Percentiles rank a stretch among this genome's conserved stretches.
These are phyloP conservation scores for Tetrahymena elliotti DNA, from an alignment of 73 alveolate genomes.

Conservation along the genomic window DNA sequence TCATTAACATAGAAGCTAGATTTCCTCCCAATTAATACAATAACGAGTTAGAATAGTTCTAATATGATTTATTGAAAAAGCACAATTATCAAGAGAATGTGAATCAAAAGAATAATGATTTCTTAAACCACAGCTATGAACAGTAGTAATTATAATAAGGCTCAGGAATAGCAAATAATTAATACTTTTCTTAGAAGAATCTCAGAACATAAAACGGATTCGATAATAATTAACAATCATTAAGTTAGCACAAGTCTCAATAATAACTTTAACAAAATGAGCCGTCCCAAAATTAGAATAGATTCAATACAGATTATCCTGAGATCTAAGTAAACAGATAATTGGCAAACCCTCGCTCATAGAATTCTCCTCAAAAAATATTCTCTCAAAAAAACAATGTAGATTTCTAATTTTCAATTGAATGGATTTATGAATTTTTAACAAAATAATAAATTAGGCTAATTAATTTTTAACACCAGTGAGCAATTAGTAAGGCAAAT, in stretches of 20 bases:
- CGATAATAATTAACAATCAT: not conserved
- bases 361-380: not conserved
- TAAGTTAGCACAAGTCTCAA: not conserved
- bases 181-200: not conserved
- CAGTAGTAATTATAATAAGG: not conserved
- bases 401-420: not conserved
- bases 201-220: not conserved
- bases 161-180: not conserved
- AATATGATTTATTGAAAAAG: not conserved
- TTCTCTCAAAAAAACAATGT: not conserved
- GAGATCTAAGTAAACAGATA: not conserved
- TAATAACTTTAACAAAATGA: not conserved
- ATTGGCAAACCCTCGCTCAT: not conserved
- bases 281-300: not conserved
- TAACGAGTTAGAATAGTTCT: not conserved
- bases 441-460: not conserved
- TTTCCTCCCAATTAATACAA: not conserved
- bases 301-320: not conserved
- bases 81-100: not conserved
- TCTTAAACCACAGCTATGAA: not conserved
- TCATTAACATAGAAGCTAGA: not conserved
- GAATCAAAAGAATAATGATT: not conserved
- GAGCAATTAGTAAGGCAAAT: not conserved
- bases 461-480: not conserved
- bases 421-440: not conserved